A percentile compares a stretch with the other conserved stretches of the same genome.
Conservation (phyloP, 2,329 filamentous ascomycete species). For the Alternaria dauci region DNA sequence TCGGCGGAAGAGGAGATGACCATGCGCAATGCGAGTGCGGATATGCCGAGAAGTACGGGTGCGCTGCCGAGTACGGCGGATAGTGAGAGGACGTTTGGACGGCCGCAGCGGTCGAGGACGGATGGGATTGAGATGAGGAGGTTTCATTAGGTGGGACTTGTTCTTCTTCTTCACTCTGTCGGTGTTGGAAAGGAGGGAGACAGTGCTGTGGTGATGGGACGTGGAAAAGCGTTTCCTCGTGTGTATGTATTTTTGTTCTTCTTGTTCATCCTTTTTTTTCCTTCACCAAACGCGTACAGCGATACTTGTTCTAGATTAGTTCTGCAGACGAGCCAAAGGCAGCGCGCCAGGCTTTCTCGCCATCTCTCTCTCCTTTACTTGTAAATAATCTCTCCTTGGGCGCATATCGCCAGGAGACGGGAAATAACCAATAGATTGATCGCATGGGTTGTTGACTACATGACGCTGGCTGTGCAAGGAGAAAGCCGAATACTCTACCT, state of each 20-base stretch:
- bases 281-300: not conserved
- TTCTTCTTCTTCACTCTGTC: too few relatives aligned
- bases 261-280: not conserved
- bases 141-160: conserved; percentile 23
- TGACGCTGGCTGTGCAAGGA: too few relatives aligned
- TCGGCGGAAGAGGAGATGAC: conserved; percentile 1
- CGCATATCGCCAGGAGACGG: not conserved
- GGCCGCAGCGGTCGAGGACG: conserved; percentile 34
- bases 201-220: too few relatives aligned
- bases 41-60: conserved; percentile 29
- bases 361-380: not conserved
- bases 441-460: too few relatives aligned
- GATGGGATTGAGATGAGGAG: conserved; percentile 48
- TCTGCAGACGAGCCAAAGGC: conserved; percentile 6
- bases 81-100: conserved; percentile 32
- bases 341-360: conserved; percentile 9
- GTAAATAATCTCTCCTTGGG: conserved; percentile 1
- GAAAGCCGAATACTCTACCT: too few relatives aligned
- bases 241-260: too few relatives aligned
- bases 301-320: not conserved
- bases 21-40: conserved; percentile 4
- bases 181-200: too few relatives aligned
- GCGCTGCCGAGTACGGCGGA: conserved; percentile 33
- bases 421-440: not conserved
- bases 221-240: too few relatives aligned